A percentile compares a stretch with the other conserved stretches of the same genome.
These are phyloP conservation scores for Macrolepiota dolichaula DNA, from an alignment of 768 basidiomycete genomes.

Conservation along the genomic window DNA sequence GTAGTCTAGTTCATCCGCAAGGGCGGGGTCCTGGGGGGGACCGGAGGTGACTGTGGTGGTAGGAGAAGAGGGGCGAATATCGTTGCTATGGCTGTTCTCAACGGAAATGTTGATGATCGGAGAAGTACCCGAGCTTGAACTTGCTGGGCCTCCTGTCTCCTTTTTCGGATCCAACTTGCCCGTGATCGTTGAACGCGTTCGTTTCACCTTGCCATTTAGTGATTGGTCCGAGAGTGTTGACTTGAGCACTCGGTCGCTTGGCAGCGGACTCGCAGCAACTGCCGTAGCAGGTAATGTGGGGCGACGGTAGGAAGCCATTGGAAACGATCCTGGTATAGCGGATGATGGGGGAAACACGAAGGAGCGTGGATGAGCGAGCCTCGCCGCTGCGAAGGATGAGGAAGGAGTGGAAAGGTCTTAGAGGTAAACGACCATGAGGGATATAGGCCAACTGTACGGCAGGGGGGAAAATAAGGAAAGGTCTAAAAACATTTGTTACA, in stretches of 20 bases:
- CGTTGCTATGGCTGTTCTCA: conserved; percentile 23
- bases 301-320: conserved; percentile 25
- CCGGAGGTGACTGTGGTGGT: conserved; percentile 21
- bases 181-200: conserved; percentile 24
- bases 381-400: conserved; percentile 6
- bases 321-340: neutral
- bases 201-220: conserved; percentile 26
- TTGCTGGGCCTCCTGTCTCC: conserved; percentile 23
- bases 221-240: conserved; percentile 50
- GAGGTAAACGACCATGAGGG: neutral
- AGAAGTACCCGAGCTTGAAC: conserved; percentile 32
- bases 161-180: conserved; percentile 33
- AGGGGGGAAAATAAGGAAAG: conserved; percentile 11
- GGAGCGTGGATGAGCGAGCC: conserved; percentile 11
- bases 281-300: conserved; percentile 31
- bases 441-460: neutral
- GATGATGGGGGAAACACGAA: conserved; percentile 16
- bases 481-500: conserved; percentile 16
- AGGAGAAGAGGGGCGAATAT: conserved; percentile 21
- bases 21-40: conserved; percentile 35
- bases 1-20: conserved; percentile 75
- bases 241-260: conserved; percentile 42
- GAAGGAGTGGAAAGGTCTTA: conserved; percentile 16
- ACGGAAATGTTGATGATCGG: conserved; percentile 54
- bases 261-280: conserved; percentile 32